Base-by-base conservation (phyloP, 106 monocot genomes). In the Platanthera zijinensis region DNA sequence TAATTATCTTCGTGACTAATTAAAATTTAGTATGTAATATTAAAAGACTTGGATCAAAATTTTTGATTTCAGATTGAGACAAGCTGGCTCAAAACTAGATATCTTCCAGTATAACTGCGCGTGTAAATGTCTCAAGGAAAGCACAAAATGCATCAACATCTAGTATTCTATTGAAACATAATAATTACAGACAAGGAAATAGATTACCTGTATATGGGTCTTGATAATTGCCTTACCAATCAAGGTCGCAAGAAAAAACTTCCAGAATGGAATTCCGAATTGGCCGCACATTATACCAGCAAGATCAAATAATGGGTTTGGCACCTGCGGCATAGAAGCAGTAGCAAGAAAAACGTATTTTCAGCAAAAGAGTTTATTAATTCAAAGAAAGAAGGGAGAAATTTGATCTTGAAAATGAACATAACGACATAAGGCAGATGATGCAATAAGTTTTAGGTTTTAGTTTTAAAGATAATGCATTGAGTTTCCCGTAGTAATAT, bases 261-360 rank as follows among this genome's bases (percentile, higher is more conserved):
- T 89, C 94, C 94, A 94, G 73, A 94, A 94, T 48, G 94, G 78
- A 51, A 94, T 76, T 64, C 89, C 89, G 69, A 94, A 87, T 87
- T 94, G 90, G 28, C 94, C 94, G 72, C 94, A 94, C 91, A 94
- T 84, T 14, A 94, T 94, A 46, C 94, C 94, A 45, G 94, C 94
- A 49, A 94, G 90, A 79, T 94, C 94, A 82, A 94, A 94, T n/a
- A 94, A 78, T 25, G 94, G 94, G 51, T 94, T 94, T 47, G 94
- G 94, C 19, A 94, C 89, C 94, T 94, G 79, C 50, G 3, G 51
- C 46, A 21, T 50, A 18, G 10, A 72, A 72, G 6, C 14, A 51
- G 12, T 6, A n/a, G 48, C 1, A 48, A 17, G 48, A 48, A 48
- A 70, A 70, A 47, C 6, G 30, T 59, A 67, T 11, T 39, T 9